Evolutionary conservation across 768 basidiomycete genomes (phyloP), one percentile per base, ranked within the genome.

Genomic region (Mycena maculata): DNA sequence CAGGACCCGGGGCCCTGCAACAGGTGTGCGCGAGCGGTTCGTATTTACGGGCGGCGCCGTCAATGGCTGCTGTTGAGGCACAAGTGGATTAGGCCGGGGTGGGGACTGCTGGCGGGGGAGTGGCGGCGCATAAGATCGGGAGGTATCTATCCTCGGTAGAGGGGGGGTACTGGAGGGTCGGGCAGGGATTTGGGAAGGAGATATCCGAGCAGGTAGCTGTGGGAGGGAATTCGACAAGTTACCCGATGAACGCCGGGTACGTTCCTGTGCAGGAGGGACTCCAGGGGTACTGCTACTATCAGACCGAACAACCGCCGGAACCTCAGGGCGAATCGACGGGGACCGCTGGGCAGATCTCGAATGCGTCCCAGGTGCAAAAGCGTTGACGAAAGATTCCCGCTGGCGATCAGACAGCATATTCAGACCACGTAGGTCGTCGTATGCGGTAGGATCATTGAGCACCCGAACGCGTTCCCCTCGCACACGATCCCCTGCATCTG

Each of bases 21-120:
- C 63, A 16, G 70, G 72, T 13, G 69, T 75, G 23, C 69, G 76
- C 15, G 73, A 72, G 56, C 66, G 71, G 48, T 31, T 49, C 8
- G 66, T 41, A 54, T 31, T 54, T 20, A 58, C 36, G 61, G 62
- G 27, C 36, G 30, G 39, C 27, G 68, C 65, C 3, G 30, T 66
- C 16, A 62, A 52, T 25, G 28, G 61, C 45, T 44, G 61, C 31
- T 27, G 53, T 49, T 42, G 52, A 4, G 18, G 4, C 42, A 45
- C 31, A 18, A 50, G 56, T 13, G 38, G 20, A 18, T 62, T 61
- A n/a, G 64, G 63, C 22, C 49, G 64, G 20, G 58, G 48, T 18
- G 68, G 62, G 30, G 65, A 60, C 39, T 39, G 62, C 44, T 58
- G 63, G 28, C 30, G 57, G 6, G 33, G 33, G 33, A 54, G 52